Conservation (phyloP, 163 green algal species). For the Scenedesmus sp. region DNA sequence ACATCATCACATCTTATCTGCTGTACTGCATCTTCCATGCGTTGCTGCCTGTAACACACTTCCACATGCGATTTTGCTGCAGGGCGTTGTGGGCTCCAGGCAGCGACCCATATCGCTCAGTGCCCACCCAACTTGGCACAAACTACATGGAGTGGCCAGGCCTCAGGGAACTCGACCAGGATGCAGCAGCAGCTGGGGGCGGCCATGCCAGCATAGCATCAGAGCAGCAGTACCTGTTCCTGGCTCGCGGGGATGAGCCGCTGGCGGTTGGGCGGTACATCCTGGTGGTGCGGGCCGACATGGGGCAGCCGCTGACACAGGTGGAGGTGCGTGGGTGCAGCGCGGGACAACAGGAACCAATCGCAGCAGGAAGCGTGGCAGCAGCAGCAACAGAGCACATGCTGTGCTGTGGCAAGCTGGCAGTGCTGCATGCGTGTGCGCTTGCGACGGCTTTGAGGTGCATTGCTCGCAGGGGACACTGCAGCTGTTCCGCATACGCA, state of each 20-base stretch:
- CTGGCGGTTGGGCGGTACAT: conserved; percentile 43
- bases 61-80: not conserved
- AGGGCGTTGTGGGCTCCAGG: conserved; percentile 44
- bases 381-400: not conserved
- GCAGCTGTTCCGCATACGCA: not conserved
- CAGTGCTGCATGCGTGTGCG: not conserved
- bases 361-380: too few species aligned
- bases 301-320: conserved; percentile 40
- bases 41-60: too few species aligned
- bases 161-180: conserved; percentile 12
- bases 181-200: conserved; percentile 20
- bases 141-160: conserved; percentile 48
- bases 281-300: conserved; percentile 23
- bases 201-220: conserved; percentile 22
- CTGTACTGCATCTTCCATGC: too few species aligned
- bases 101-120: conserved; percentile 39
- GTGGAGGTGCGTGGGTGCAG: conserved; percentile 26
- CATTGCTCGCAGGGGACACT: too few species aligned
- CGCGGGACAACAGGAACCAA: too few species aligned
- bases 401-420: not conserved
- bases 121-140: conserved; percentile 34
- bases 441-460: too few species aligned
- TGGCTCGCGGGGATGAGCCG: not conserved
- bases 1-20: too few species aligned
- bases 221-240: conserved; percentile 47